Base-by-base conservation (phyloP, 306 rosid species). In the Trifolium fragiferum region DNA sequence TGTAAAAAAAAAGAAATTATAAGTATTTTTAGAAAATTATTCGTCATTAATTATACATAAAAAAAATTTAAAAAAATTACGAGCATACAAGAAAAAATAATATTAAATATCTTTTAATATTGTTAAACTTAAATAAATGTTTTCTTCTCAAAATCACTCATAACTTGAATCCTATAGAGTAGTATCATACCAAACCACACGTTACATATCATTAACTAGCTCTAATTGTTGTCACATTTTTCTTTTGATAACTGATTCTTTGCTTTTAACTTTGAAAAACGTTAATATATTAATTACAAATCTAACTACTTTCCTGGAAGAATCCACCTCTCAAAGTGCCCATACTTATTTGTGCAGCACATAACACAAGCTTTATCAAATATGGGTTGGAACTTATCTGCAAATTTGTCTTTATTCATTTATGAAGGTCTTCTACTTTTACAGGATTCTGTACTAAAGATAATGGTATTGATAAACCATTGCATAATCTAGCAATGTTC, bases 371-470 rank as follows among this genome's bases (percentile, higher is more conserved):
- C 43, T 72, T 47, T 55, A 53, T 74, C 68, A 76, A 59, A 66
- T 64, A 37, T 65, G 67, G 50, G 77, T 67, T 75, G 71, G 37
- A 80, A 69, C 76, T 73, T 82, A 61, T 83, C 76, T 82, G 68
- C 89, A 75, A 71, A 40, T 75, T 77, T 90, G 89, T 86, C 89
- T 60, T 72, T 55, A 66, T 88, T 70, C 93, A 83, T 86, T 86
- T 33, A 83, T 78, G 53, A 81, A 62, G 76, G 57, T 69, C 67
- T 77, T 73, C 76, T 66, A 81, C 85, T 73, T 78, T 64, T 61
- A 69, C 80, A 82, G 55, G 76, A 74, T 66, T 74, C 65, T 69
- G 75, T 80, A 38, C 20, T 66, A 57, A 68, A 73, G 86, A 85
- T 79, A 83, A 82, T 83, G 82, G 55, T 83, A 72, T 55, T 70